Percentiles rank a stretch among this genome's conserved stretches.
Conservation (phyloP, 75 land plant species). For the Larix kaempferi region DNA sequence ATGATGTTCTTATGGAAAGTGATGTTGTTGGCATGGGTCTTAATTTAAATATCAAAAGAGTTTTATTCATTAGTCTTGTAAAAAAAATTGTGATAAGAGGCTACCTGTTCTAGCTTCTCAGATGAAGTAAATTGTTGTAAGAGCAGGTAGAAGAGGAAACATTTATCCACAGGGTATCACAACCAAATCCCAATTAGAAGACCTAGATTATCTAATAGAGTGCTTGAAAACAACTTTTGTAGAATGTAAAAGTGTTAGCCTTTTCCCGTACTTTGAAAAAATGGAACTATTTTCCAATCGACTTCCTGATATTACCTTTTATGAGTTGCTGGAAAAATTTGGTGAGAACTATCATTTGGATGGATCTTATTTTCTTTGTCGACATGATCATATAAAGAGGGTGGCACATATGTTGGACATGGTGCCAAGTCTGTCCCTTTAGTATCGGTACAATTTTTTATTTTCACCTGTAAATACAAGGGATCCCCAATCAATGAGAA, state of each 20-base stretch:
- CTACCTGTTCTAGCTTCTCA: slow-evolving; percentile 78
- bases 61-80: slow-evolving; percentile 69
- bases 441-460: slow-evolving; percentile 89
- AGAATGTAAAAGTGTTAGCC: slow-evolving; percentile 70
- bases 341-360: slow-evolving; percentile 71
- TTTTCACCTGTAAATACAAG: slow-evolving; percentile 91
- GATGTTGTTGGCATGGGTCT: slow-evolving; percentile 99
- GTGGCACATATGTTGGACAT: slow-evolving; percentile 87
- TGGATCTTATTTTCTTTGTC: slow-evolving; percentile 87
- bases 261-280: slow-evolving; percentile 93
- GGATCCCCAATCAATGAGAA: slow-evolving; percentile 82
- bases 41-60: slow-evolving; percentile 88
- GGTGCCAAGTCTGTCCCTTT: slow-evolving; percentile 69
- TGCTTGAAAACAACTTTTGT: slow-evolving; percentile 85
- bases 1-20: slow-evolving; percentile 93
- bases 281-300: slow-evolving; percentile 90
- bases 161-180: slow-evolving; percentile 78
- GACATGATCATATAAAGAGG: slow-evolving; percentile 70
- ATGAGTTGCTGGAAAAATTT: slow-evolving; percentile 76
- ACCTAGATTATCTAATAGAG: slow-evolving; percentile 71
- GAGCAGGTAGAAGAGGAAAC: slow-evolving; percentile 95
- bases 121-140: slow-evolving; percentile 96
- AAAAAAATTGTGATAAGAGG: slow-evolving; percentile 81
- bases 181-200: slow-evolving; percentile 68
- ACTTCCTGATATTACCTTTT: slow-evolving; percentile 55